Evolutionary conservation across 148 eudicot species (phyloP).

Genomic region (Cornus controversa): DNA sequence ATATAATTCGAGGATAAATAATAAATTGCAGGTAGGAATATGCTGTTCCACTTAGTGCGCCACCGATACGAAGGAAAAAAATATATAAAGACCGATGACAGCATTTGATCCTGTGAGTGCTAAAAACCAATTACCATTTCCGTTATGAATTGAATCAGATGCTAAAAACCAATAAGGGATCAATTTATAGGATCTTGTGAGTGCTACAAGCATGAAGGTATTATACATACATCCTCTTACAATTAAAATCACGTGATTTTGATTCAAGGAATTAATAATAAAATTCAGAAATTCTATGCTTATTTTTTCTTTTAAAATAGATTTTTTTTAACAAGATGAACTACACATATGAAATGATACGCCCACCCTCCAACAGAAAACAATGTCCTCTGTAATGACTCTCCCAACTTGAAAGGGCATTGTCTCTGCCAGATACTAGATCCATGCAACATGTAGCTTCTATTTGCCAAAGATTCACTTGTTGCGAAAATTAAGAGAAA

Average conservation of each 20-base stretch:
- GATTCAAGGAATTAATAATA: not conserved
- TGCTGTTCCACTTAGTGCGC: not conserved
- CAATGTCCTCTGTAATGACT: not conserved
- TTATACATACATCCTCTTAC: not conserved
- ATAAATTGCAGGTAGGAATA: not conserved
- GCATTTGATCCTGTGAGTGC: not conserved
- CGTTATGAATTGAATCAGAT: not conserved
- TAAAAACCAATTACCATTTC: not conserved
- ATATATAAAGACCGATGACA: not conserved
- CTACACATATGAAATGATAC: no score
- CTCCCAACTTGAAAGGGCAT: not conserved
- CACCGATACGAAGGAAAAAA: not conserved
- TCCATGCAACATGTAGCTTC: not conserved
- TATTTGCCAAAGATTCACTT: not conserved
- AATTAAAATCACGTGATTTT: not conserved
- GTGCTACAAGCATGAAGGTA: no score
- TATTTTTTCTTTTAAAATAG: no score
- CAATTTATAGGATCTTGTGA: not conserved
- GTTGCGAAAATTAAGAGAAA: no score
- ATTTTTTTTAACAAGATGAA: not conserved
- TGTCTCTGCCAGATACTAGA: not conserved
- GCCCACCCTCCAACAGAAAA: not conserved
- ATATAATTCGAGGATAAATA: constrained; percentile 6
- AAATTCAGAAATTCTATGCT: not conserved
- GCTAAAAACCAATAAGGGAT: not conserved